Evolutionary conservation across 805 yeast species (phyloP).

Genomic region (Candida sithepensis): DNA sequence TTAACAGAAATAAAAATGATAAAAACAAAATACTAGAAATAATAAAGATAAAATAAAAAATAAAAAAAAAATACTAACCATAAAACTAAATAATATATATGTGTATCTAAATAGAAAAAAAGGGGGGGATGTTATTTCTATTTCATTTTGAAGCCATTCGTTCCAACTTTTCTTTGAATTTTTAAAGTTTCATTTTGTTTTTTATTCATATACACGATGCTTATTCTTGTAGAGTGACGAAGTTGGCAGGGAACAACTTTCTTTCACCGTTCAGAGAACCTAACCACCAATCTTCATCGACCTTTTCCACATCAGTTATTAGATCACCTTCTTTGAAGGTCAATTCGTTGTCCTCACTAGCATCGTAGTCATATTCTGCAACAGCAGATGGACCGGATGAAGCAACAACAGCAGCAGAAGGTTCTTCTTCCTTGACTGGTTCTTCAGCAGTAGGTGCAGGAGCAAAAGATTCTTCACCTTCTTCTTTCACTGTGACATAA

Average conservation of each 20-base stretch:
- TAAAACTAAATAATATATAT: neutral
- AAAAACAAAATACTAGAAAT: neutral
- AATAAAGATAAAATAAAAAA: neutral
- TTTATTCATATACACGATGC: neutral
- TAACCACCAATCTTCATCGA: constrained; percentile 97
- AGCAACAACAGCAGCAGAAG: too few relatives aligned
- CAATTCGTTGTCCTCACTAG: constrained; percentile 89
- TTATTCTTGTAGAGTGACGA: constrained; percentile 44
- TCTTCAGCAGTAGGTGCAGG: constrained; percentile 20
- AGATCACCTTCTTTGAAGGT: constrained; percentile 79
- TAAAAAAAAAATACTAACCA: neutral
- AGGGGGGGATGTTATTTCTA: neutral
- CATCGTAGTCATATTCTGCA: constrained; percentile 80
- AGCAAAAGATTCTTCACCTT: constrained; percentile 14
- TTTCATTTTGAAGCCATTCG: neutral
- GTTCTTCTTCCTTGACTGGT: constrained; percentile 12
- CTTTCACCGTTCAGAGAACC: constrained; percentile 77
- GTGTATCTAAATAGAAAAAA: too few relatives aligned
- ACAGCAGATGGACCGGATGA: constrained; percentile 43
- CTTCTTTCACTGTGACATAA: constrained; percentile 41
- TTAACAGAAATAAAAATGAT: neutral
- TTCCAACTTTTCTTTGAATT: neutral
- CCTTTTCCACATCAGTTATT: constrained; percentile 79
- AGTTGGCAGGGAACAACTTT: constrained; percentile 90
- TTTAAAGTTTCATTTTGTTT: neutral